phyloP scores from a whole-genome alignment of 345 rosid species.

The Linum lewisii region DNA sequence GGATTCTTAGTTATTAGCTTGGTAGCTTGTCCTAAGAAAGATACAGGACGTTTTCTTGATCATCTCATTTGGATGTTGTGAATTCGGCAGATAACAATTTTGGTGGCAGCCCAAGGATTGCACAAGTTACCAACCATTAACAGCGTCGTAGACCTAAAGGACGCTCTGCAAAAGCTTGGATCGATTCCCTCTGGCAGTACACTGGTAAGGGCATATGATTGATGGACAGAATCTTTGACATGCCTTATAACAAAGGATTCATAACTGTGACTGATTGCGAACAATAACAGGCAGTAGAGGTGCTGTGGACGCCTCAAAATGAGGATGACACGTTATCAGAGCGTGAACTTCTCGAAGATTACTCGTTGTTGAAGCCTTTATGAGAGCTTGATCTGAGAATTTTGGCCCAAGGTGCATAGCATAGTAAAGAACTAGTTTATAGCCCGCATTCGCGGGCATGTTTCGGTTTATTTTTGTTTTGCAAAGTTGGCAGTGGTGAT shows the following conservation, averaged over 20 bases:
- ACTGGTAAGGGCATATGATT: constrained; percentile 34
- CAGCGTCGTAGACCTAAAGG: constrained; percentile 61
- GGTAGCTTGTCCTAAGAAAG: no score
- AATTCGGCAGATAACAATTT: constrained; percentile 52
- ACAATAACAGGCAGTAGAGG: constrained; percentile 74
- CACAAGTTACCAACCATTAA: constrained; percentile 67
- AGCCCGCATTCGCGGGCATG: no score
- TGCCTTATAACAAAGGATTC: constrained; percentile 3
- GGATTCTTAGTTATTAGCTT: background rate
- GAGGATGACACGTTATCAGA: constrained; percentile 69
- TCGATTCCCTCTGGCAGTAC: constrained; percentile 61
- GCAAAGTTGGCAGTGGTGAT: no score
- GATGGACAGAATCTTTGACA: background rate
- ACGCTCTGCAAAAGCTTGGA: constrained; percentile 72
- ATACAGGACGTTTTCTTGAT: background rate
- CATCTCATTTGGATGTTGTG: constrained; percentile 1
- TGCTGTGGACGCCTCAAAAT: constrained; percentile 92
- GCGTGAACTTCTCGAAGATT: constrained; percentile 76
- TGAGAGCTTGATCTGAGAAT: constrained; percentile 10
- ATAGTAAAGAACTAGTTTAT: no score
- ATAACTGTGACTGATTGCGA: constrained; percentile 5
- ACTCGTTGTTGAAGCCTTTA: constrained; percentile 80
- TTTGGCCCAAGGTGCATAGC: no score
- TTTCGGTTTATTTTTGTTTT: no score
- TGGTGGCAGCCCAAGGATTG: constrained; percentile 89